Evolutionary conservation across 2,329 filamentous ascomycete species (phyloP), one percentile per base, ranked within the genome.

Genomic region (Aspergillus japonicus): DNA sequence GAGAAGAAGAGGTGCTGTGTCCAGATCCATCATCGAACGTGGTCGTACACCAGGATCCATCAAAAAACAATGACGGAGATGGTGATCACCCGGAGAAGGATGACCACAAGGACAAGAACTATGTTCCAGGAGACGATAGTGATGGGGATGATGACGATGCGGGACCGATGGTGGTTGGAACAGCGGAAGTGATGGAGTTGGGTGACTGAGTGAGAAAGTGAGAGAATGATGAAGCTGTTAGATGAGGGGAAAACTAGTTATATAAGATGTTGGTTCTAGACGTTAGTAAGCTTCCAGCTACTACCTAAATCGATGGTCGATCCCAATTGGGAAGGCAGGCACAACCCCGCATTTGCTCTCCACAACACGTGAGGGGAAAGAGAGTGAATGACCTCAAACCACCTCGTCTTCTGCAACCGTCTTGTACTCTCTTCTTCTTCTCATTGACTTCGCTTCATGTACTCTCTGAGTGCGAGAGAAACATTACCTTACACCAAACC

Each of bases 331-430:
- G 47, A 21, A 49, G 24, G 7, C 47, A 21, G 47, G 23, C 19
- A 24, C 31, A 39, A 56, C 56, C 52, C 58, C 53, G 58, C 58
- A 57, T 54, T 47, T 35, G n/a, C 56, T 44, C 39, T 10, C 39
- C 39, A 16, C 24, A 47, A 26, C 56, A 56, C 42, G 57, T 61
- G 56, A 39, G 60, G 60, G 52, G 60, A 53, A 57, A 44, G 24
- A 53, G 50, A 47, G 5, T 26, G 5, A 23, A 23, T 26, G 47
- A 35, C 33, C 33, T 49, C 21, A 56, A 14, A 42, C 14, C 29
- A 23, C 16, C 31, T 19, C 21, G 35, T 47, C 23, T 56, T 50
- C 7, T 8, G 5, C 48, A n/a, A 23, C 21, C 8, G 3, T 2
- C 47, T 6, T 31, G 19, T n/a, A 7, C 42, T 57, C 48, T 3